Evolutionary conservation across 129 eudicot genomes (phyloP).

Genomic region (Saposhnikovia divaricata): DNA sequence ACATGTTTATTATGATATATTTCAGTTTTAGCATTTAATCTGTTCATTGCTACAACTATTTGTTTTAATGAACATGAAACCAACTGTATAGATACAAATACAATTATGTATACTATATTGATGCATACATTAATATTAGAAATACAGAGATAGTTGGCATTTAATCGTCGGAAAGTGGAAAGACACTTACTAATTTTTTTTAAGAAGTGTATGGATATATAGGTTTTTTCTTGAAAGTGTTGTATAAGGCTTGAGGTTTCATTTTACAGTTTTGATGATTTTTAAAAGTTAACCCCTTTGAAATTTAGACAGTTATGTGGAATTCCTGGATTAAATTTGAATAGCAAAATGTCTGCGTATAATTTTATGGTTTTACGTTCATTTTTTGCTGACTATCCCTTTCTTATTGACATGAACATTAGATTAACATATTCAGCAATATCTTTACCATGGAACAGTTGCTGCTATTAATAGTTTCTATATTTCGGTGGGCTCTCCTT

Average conservation of each 20-base stretch:
- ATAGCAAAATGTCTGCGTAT: too few relatives aligned
- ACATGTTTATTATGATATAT: neutral
- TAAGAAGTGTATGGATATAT: too few relatives aligned
- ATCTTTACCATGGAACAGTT: too few relatives aligned
- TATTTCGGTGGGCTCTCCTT: too few relatives aligned
- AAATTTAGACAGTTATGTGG: neutral
- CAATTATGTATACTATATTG: neutral
- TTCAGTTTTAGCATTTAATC: neutral
- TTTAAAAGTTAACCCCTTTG: neutral
- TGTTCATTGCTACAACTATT: neutral
- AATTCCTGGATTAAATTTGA: neutral
- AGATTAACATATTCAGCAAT: too few relatives aligned
- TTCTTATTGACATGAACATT: too few relatives aligned
- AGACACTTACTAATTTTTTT: neutral
- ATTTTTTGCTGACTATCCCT: too few relatives aligned
- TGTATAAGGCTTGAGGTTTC: neutral
- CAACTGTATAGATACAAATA: neutral
- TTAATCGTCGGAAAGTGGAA: neutral
- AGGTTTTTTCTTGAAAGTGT: neutral
- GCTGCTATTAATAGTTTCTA: too few relatives aligned
- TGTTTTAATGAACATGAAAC: neutral
- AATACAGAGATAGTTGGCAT: neutral
- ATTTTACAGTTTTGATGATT: neutral
- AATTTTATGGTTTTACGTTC: too few relatives aligned
- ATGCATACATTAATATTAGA: neutral